These are phyloP conservation scores for Vitis vinifera DNA, from an alignment of 164 flowering plant species.

Conservation along the genomic window ASM3070453v1 NC_081806.1:979001-979500, in stretches of 20 bases:
- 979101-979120: conserved; percentile 12
- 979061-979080: conserved; percentile 9
- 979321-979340: conserved; percentile 63
- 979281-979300: conserved; percentile 67
- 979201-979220: conserved; percentile 19
- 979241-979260: conserved; percentile 19
- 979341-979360: conserved; percentile 41
- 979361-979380: conserved; percentile 43
- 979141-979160: conserved; percentile 26
- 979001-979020: conserved; percentile 13
- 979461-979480: conserved; percentile 27
- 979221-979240: conserved; percentile 24
- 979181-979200: conserved; percentile 32
- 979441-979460: conserved; percentile 25
- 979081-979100: conserved; percentile 12
- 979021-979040: conserved; percentile 19
- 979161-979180: conserved; percentile 23
- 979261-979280: conserved; percentile 45
- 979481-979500: conserved; percentile 30
- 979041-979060: conserved; percentile 17
- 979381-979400: conserved; percentile 37
- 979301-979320: conserved; percentile 73
- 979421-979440: conserved; percentile 30
- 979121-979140: conserved; percentile 11
- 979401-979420: conserved; percentile 37